Percentiles rank a stretch among this genome's conserved stretches.
Conservation (phyloP, 805 yeast genomes). For the Candida ortonii region DNA sequence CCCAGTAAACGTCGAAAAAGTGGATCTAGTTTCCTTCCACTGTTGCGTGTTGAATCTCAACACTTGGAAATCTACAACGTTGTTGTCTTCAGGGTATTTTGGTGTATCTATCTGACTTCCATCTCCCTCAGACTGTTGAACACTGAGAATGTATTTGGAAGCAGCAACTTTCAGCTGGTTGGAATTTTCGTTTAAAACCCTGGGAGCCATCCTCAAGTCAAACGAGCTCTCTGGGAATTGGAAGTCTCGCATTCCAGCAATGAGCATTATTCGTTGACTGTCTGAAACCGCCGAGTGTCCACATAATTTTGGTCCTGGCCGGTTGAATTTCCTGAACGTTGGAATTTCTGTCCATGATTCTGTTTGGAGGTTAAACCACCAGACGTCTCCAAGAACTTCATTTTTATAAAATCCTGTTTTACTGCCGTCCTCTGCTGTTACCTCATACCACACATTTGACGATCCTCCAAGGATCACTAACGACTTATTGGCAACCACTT, state of each 20-base stretch:
- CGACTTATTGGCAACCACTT: slow-evolving; percentile 17
- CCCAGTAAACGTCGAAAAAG: slow-evolving; percentile 1
- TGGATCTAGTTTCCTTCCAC: slow-evolving; percentile 20
- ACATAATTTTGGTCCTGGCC: slow-evolving; percentile 19
- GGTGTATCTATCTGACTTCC: too few relatives aligned
- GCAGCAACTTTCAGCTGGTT: too few relatives aligned
- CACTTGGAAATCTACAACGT: slow-evolving; percentile 11
- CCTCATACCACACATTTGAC: slow-evolving; percentile 24
- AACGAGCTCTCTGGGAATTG: slow-evolving; percentile 9
- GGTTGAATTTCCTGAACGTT: slow-evolving; percentile 13
- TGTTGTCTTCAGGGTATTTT: too few relatives aligned
- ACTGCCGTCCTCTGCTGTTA: slow-evolving; percentile 18
- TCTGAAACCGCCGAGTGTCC: slow-evolving; percentile 26
- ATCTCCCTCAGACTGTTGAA: too few relatives aligned
- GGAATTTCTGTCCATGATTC: slow-evolving; percentile 39
- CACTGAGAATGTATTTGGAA: too few relatives aligned
- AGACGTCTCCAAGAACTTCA: slow-evolving; percentile 44
- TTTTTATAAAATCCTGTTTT: slow-evolving; percentile 17
- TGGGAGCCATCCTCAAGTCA: too few relatives aligned
- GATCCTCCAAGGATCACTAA: slow-evolving; percentile 35
- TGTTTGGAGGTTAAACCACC: slow-evolving; percentile 46
- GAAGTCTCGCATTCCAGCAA: slow-evolving; percentile 26
- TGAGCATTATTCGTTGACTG: slow-evolving; percentile 20
- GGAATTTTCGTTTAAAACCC: too few relatives aligned
- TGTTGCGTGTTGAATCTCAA: slow-evolving; percentile 21